phyloP scores from a whole-genome alignment of 1,139 yeast species.

The Scheffersomyces titani region DNA sequence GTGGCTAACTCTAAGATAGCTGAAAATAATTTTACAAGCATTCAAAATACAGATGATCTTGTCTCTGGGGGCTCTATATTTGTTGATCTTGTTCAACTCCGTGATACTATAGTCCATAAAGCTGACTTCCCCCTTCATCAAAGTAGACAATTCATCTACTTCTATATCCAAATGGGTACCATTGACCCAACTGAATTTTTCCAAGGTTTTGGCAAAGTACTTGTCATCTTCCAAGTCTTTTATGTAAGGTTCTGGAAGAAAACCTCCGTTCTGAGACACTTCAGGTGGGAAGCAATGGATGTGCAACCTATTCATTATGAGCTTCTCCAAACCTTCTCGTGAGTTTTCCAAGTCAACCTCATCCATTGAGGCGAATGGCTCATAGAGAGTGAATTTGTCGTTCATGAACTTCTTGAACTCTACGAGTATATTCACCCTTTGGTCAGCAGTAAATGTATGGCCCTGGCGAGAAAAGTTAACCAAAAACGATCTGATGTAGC shows the following conservation, averaged over 20 bases:
- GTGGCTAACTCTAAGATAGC: slow-evolving; percentile 71
- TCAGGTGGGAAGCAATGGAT: slow-evolving; percentile 80
- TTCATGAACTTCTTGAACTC: slow-evolving; percentile 76
- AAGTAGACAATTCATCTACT: slow-evolving; percentile 27
- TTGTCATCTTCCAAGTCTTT: slow-evolving; percentile 67
- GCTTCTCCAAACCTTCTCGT: slow-evolving; percentile 88
- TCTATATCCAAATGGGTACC: slow-evolving; percentile 83
- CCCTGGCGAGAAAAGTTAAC: slow-evolving; percentile 70
- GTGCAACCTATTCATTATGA: slow-evolving; percentile 86
- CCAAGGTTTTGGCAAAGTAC: slow-evolving; percentile 55
- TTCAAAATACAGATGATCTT: slow-evolving; percentile 89
- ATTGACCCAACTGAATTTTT: slow-evolving; percentile 72
- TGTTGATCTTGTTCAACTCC: slow-evolving; percentile 75
- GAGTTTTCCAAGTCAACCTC: slow-evolving; percentile 67
- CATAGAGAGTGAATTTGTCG: slow-evolving; percentile 61
- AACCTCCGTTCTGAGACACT: slow-evolving; percentile 45
- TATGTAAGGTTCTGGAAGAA: slow-evolving; percentile 31
- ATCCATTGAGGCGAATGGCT: slow-evolving; percentile 74
- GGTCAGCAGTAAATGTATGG: slow-evolving; percentile 64
- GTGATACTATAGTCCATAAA: slow-evolving; percentile 71
- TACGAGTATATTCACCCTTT: slow-evolving; percentile 71
- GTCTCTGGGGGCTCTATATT: slow-evolving; percentile 91
- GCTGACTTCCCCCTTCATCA: slow-evolving; percentile 33
- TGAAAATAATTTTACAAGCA: slow-evolving; percentile 90
- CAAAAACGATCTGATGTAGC: slow-evolving; percentile 80